Evolutionary conservation across 83 land plant species (phyloP).

Genomic region (Thuja plicata): DNA sequence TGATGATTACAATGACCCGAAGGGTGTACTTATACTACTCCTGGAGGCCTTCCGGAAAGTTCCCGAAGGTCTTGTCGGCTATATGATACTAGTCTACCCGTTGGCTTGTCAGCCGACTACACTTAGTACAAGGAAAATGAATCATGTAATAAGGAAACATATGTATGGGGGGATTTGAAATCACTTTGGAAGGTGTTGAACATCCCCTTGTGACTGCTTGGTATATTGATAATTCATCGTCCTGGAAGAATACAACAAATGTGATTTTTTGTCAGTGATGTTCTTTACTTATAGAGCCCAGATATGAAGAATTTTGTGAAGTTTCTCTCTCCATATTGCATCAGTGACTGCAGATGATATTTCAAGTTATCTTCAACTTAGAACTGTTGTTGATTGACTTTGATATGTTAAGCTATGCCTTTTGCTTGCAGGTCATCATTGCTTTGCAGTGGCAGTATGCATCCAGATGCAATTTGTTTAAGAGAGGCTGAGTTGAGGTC

Average conservation of each 20-base stretch:
- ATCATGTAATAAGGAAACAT: background rate
- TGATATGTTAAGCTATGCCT: background rate
- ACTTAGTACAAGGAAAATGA: background rate
- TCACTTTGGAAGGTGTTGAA: background rate
- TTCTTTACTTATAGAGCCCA: background rate
- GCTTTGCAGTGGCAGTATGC: conserved; percentile 61
- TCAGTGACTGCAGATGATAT: background rate
- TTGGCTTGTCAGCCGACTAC: too few relatives aligned
- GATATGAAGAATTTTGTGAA: background rate
- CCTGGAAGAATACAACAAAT: background rate
- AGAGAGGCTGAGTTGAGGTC: conserved; percentile 23
- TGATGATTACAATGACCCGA: too few relatives aligned
- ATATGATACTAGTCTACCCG: too few relatives aligned
- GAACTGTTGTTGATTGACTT: background rate
- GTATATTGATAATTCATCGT: background rate
- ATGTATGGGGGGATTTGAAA: background rate
- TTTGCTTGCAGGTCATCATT: conserved; percentile 42
- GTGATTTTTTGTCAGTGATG: background rate
- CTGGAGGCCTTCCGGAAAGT: too few relatives aligned
- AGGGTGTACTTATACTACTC: too few relatives aligned
- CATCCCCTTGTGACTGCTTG: background rate
- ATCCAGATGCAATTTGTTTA: conserved; percentile 47
- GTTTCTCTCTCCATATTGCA: background rate
- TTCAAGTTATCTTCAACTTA: background rate
- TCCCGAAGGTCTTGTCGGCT: too few relatives aligned